phyloP scores from a whole-genome alignment of 768 basidiomycete genomes.

The Calocera cornea region DNA sequence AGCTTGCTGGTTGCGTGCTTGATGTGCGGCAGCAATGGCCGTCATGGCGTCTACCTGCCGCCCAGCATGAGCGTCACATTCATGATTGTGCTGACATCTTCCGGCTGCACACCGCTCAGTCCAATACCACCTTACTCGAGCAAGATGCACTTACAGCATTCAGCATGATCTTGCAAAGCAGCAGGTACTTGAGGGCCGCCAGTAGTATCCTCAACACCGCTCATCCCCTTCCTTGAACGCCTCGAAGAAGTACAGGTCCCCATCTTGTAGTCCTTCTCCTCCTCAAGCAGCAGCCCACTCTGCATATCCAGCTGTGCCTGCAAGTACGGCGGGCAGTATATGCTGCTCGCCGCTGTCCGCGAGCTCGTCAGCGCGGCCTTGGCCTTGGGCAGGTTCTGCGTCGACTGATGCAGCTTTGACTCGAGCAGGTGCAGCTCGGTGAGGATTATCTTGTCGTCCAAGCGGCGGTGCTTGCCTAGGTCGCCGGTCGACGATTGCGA shows the following conservation, averaged over 20 bases:
- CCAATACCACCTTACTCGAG: too few species aligned
- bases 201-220: slow-evolving; percentile 68
- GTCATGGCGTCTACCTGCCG: slow-evolving; percentile 93
- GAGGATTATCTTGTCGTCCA: slow-evolving; percentile 96
- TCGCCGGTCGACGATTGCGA: slow-evolving; percentile 71
- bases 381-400: slow-evolving; percentile 77
- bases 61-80: slow-evolving; percentile 77
- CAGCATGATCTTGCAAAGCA: slow-evolving; percentile 96
- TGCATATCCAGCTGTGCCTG: slow-evolving; percentile 48
- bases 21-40: slow-evolving; percentile 85
- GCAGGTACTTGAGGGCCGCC: slow-evolving; percentile 90
- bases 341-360: slow-evolving; percentile 85
- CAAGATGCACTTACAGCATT: slow-evolving; percentile 50
- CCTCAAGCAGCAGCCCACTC: slow-evolving; percentile 76
- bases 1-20: slow-evolving; percentile 72
- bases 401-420: slow-evolving; percentile 76
- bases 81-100: slow-evolving; percentile 82
- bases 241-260: slow-evolving; percentile 96
- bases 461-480: slow-evolving; percentile 77
- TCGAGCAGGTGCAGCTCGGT: slow-evolving; percentile 95
- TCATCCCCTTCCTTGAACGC: slow-evolving; percentile 86
- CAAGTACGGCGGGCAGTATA: slow-evolving; percentile 74
- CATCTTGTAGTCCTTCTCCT: slow-evolving; percentile 95
- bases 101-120: slow-evolving; percentile 43
- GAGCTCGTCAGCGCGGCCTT: slow-evolving; percentile 89